Percentiles rank a stretch among this genome's conserved stretches.
phyloP scores from a whole-genome alignment of 352 stramenopile species.

The Halophytophthora batemanensis region DNA sequence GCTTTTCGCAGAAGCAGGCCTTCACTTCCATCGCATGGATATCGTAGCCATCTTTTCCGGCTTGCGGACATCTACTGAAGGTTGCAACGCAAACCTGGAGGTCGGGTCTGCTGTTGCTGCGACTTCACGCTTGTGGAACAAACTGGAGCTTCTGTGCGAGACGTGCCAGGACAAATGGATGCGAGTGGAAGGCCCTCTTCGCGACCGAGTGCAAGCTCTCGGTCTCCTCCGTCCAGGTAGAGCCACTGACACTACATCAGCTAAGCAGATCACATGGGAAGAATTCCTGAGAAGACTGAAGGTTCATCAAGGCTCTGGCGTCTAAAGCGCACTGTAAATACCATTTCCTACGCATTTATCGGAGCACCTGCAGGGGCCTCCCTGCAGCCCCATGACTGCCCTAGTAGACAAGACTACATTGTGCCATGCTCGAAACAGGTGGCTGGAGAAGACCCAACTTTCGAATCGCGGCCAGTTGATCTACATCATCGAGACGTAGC shows the following conservation, averaged over 20 bases:
- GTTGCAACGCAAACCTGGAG: not conserved
- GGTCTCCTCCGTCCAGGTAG: conserved; percentile 2
- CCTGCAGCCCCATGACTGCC: too few species aligned
- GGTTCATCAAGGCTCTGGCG: too few species aligned
- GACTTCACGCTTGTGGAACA: too few species aligned
- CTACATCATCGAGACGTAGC: not conserved
- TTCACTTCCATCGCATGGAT: not conserved
- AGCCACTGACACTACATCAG: not conserved
- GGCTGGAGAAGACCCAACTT: conserved; percentile 10
- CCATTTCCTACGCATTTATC: too few species aligned
- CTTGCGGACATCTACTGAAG: not conserved
- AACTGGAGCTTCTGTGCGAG: too few species aligned
- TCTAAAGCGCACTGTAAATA: too few species aligned
- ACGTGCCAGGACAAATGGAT: too few species aligned
- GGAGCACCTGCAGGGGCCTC: too few species aligned
- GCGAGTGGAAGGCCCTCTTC: too few species aligned
- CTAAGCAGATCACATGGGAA: too few species aligned
- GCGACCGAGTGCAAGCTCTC: not conserved
- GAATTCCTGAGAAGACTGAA: too few species aligned
- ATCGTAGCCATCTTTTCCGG: not conserved
- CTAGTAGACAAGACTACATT: not conserved
- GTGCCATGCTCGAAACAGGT: not conserved
- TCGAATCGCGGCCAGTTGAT: conserved; percentile 19
- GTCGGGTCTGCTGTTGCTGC: not conserved
- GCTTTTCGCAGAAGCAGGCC: not conserved